Evolutionary conservation across 345 rosid species (phyloP), one percentile per base, ranked within the genome.

Genomic region (Rhodamnia argentea): DNA sequence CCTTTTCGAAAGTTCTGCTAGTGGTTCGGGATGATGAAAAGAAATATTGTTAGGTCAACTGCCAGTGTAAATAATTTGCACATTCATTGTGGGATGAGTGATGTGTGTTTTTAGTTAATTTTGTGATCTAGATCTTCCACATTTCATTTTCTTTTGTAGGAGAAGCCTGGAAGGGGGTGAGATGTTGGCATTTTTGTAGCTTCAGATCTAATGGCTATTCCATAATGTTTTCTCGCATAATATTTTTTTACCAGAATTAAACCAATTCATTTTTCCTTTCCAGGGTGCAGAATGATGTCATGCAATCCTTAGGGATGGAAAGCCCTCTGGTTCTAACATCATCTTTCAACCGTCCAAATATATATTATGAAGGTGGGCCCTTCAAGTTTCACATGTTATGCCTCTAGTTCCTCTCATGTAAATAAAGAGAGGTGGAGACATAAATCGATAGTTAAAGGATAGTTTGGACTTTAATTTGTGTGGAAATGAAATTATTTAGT

Each of bases 261-360:
- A 83, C 62, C 57, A 52, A n/a, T 85, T 18, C 20, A 74, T 20
- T 86, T 82, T 40, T 13, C 82, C 74, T 86, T 40, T 42, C 52
- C 95, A 97, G 99, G 90, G 99, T 97, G 83, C 98, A 96, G 90
- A 92, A 93, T 78, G 99, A 97, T 87, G 96, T 97, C 83, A 95
- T 96, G 78, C 91, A 90, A 84, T 97, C 99, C 82, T 90, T 97
- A 89, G 86, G 93, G 87, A 90, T 97, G 95, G 92, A 89, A 86
- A 90, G 89, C 52, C 99, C 99, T 86, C 88, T 97, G 90, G 92
- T 96, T 89, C 94, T 97, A 84, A 94, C 91, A 90, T 96, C 96
- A 85, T 96, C 99, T 88, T 96, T 97, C 90, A 97, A 97, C 87
- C 98, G 99, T 85, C 94, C 96, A 86, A 97, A 97, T 92, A 91